Base-by-base conservation (phyloP, 805 yeast species). In the Metschnikowia dekortorum region DNA sequence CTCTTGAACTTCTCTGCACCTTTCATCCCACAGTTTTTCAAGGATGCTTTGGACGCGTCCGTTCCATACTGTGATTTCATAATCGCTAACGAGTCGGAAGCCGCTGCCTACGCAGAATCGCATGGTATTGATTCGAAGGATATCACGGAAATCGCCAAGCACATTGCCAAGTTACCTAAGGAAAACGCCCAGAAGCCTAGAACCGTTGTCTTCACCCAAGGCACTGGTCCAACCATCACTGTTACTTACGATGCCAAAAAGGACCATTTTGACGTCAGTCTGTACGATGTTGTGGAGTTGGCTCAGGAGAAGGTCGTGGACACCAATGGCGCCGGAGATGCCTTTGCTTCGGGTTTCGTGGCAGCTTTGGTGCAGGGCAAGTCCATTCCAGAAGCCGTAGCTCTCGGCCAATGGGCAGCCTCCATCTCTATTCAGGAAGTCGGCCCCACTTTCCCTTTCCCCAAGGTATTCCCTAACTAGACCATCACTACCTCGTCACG, bases 271-370 rank as follows among this genome's bases (percentile, higher is more conserved):
- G 69, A 68, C 26, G 70, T 78, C 54, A 70, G 76, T 54, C 76
- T 74, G 64, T 84, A 68, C 76, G 77, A 85, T 46, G 96, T 94
- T 49, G 86, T 81, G 60, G 80, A 84, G 52, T 81, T 94, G 64
- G 86, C 80, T 39, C 61, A 81, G 41, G 71, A 78, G 42, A 78
- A 85, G 70, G 79, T 94, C 53, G 84, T 79, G 52, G 99, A 94
- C 76, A 89, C 98, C 64, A 94, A 92, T 75, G 99, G 99, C 76
- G 98, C 98, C 43, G 98, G 98, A 71, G 97, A 92, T 68, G 97
- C 97, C 11, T 92, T 92, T 66, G 98, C 97, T 50, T 95, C 94
- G 63, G 98, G 98, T 52, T 91, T 92, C 70, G 72, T 90, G 56
- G 96, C 96, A 54, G 94, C 91, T 51, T 74, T 91, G 58, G 95